These are phyloP conservation scores for Solanum bulbocastanum DNA, from an alignment of 257 asterid species.

Conservation along the genomic window DNA sequence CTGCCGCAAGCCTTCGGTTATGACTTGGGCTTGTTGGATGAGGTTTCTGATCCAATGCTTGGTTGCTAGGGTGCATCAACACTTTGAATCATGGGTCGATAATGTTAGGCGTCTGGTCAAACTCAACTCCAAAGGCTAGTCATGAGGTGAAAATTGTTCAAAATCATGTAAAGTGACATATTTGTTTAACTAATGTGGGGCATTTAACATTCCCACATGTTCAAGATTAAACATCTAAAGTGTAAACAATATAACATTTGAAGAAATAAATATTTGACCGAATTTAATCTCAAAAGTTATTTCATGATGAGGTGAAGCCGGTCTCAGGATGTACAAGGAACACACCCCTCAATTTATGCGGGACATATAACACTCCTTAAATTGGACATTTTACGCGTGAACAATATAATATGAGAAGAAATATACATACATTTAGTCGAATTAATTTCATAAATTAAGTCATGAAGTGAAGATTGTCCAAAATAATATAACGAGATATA, in stretches of 20 bases:
- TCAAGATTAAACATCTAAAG: background rate
- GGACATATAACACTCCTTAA: background rate
- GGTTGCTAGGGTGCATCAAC: slow-evolving; percentile 10
- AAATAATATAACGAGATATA: background rate
- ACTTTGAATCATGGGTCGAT: background rate
- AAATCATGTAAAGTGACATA: background rate
- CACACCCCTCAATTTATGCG: background rate
- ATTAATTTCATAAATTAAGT: background rate
- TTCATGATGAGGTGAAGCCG: background rate
- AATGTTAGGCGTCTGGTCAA: background rate
- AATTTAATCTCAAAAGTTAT: background rate
- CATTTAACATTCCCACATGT: accelerated
- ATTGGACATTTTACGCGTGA: background rate
- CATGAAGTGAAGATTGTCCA: background rate
- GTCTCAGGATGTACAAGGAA: background rate
- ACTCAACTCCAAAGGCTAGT: background rate
- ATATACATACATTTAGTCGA: background rate
- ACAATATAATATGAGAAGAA: background rate
- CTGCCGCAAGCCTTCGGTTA: background rate
- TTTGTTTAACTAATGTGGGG: background rate
- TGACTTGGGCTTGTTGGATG: background rate
- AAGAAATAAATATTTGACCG: background rate
- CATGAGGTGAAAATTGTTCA: background rate
- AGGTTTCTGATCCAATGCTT: background rate
- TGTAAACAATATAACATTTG: background rate